A percentile compares a stretch with the other conserved stretches of the same genome.
These are phyloP conservation scores for Pontederia paniculata DNA, from an alignment of 176 grass and related monocot genomes.

Conservation along the genomic window DNA sequence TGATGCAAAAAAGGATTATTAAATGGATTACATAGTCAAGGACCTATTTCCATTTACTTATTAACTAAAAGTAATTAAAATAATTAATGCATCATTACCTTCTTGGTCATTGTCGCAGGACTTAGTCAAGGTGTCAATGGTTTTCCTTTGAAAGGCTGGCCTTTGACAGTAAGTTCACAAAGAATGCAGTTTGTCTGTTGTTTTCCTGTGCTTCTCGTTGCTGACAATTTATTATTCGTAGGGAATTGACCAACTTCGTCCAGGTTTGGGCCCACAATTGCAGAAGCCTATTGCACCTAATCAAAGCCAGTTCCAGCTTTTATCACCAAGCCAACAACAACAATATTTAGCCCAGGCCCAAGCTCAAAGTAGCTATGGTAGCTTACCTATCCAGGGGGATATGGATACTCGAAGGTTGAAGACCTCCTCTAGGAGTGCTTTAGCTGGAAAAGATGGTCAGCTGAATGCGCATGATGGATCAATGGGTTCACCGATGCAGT, in stretches of 20 bases:
- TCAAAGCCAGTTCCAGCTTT: constrained; percentile 83
- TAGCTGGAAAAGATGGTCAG: constrained; percentile 37
- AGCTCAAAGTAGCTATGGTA: constrained; percentile 35
- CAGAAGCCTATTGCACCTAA: constrained; percentile 69
- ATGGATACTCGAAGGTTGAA: constrained; percentile 30
- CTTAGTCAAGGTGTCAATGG: constrained; percentile 76
- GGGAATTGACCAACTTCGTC: constrained; percentile 76
- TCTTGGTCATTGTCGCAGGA: constrained; percentile 35
- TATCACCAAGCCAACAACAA: constrained; percentile 51
- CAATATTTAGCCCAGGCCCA: constrained; percentile 67
- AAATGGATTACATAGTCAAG: background rate
- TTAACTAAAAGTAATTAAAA: background rate
- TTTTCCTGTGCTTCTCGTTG: background rate
- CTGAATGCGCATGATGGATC: constrained; percentile 37
- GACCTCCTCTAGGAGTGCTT: constrained; percentile 42
- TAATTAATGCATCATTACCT: constrained; percentile 26
- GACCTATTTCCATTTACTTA: background rate
- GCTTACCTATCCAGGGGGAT: constrained; percentile 24
- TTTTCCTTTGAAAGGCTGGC: constrained; percentile 91
- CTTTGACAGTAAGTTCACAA: constrained; percentile 46
- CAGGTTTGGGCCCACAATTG: constrained; percentile 46
- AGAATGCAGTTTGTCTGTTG: background rate
- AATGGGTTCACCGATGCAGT: constrained; percentile 73
- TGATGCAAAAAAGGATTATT: too few species aligned
- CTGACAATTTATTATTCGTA: constrained; percentile 7